These are phyloP conservation scores for Santalum album DNA, from an alignment of 164 flowering plant genomes.

Conservation along the genomic window DNA sequence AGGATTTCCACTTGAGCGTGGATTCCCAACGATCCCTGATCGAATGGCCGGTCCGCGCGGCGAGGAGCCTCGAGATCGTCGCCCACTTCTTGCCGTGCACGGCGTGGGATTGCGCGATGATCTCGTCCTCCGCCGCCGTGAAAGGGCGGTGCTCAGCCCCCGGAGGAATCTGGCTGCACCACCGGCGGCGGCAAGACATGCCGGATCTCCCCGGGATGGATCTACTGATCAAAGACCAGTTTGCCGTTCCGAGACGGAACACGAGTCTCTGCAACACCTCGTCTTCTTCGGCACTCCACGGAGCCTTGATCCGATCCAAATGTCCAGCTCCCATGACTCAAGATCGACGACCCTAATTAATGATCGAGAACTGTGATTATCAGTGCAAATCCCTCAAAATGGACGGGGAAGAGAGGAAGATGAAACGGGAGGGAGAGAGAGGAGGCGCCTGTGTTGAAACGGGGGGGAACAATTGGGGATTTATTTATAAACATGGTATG, in stretches of 20 bases:
- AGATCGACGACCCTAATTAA: not conserved
- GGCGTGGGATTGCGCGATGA: conserved; percentile 31
- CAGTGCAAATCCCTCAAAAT: no score
- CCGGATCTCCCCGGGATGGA: conserved; percentile 47
- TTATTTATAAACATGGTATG: no score
- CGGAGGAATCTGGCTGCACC: conserved; percentile 57
- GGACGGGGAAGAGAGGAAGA: no score
- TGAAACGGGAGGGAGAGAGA: no score
- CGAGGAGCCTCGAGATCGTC: conserved; percentile 33
- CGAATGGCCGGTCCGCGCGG: conserved; percentile 49
- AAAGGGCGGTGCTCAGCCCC: conserved; percentile 42
- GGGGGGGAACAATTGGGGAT: no score
- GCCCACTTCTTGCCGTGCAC: conserved; percentile 47
- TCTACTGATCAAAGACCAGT: conserved; percentile 44
- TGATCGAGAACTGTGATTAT: no score
- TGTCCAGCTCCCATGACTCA: not conserved
- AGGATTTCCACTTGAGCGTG: conserved; percentile 32
- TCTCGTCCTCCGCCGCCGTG: conserved; percentile 36
- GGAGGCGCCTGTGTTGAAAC: no score
- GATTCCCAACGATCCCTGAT: conserved; percentile 55
- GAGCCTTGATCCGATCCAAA: conserved; percentile 34
- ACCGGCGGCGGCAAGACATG: conserved; percentile 48
- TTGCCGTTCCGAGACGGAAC: conserved; percentile 28
- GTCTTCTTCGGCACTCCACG: conserved; percentile 57
- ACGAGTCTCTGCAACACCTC: conserved; percentile 25